phyloP scores from a whole-genome alignment of 257 asterid species.

The Solanum piurae region DNA sequence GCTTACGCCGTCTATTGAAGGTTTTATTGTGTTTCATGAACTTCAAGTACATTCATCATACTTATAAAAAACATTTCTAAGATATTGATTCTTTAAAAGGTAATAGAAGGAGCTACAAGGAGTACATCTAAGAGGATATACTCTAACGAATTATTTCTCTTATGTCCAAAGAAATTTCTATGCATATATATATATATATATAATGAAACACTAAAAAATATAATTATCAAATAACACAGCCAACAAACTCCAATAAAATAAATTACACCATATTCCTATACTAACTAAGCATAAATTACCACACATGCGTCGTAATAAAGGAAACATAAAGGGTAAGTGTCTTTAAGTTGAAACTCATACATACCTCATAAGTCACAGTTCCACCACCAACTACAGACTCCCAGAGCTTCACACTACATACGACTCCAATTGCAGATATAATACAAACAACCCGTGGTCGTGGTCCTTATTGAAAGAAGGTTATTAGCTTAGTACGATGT shows the following conservation, averaged over 20 bases:
- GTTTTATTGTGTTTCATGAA: too few species aligned
- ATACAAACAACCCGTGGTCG: neutral
- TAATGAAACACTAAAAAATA: neutral
- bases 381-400: slow-evolving; percentile 60
- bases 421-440: neutral
- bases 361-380: slow-evolving; percentile 73
- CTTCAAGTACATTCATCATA: too few species aligned
- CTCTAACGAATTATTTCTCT: neutral
- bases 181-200: too few species aligned
- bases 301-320: neutral
- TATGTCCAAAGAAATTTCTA: neutral
- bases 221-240: neutral
- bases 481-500: neutral
- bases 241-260: neutral
- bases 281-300: neutral
- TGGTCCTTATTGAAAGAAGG: neutral
- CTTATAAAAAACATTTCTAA: too few species aligned
- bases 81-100: too few species aligned
- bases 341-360: slow-evolving; percentile 2
- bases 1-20: too few species aligned
- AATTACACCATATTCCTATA: neutral
- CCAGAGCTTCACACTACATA: neutral
- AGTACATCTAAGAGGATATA: neutral
- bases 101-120: neutral
- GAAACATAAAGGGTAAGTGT: neutral